Percentiles rank a stretch among this genome's conserved stretches.
Evolutionary conservation across 768 basidiomycete genomes (phyloP).

Genomic region (Boletus subparvulus): DNA sequence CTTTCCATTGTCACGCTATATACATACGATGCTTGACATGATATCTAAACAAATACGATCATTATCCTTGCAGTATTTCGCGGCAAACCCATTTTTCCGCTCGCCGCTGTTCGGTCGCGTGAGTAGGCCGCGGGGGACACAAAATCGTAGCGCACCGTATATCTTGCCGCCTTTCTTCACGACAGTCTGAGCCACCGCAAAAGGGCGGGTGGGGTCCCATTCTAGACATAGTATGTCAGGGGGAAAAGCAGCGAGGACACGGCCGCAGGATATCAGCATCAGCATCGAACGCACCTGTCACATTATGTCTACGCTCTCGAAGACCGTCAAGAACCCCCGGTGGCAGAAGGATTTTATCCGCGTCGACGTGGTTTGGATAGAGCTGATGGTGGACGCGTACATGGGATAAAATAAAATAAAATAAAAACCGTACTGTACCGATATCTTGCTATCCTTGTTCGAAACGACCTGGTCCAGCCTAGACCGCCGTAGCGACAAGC

Average conservation of each 20-base stretch:
- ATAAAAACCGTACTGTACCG: no score
- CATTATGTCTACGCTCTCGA: slow-evolving; percentile 62
- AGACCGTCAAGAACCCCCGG: slow-evolving; percentile 55
- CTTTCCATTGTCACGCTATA: no score
- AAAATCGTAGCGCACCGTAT: slow-evolving; percentile 51
- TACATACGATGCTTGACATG: no score
- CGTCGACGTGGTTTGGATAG: slow-evolving; percentile 58
- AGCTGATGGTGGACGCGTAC: slow-evolving; percentile 87
- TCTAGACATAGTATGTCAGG: no score
- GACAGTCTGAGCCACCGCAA: slow-evolving; percentile 58
- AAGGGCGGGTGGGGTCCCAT: no score
- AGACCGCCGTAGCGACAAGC: no score
- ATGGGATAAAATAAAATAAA: slow-evolving; percentile 2
- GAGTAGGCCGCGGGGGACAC: not conserved
- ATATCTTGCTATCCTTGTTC: no score
- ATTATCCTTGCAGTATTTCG: no score
- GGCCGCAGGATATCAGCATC: no score
- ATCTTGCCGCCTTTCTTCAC: slow-evolving; percentile 49
- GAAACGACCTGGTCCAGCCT: no score
- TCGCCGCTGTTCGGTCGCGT: slow-evolving; percentile 60
- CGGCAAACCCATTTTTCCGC: slow-evolving; percentile 88
- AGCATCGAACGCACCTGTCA: slow-evolving; percentile 48
- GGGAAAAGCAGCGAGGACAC: no score
- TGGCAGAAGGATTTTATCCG: slow-evolving; percentile 60
- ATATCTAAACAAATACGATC: not conserved